Conservation (phyloP, 2,329 filamentous ascomycete species). For the Phaeosphaeria sp. region DNA sequence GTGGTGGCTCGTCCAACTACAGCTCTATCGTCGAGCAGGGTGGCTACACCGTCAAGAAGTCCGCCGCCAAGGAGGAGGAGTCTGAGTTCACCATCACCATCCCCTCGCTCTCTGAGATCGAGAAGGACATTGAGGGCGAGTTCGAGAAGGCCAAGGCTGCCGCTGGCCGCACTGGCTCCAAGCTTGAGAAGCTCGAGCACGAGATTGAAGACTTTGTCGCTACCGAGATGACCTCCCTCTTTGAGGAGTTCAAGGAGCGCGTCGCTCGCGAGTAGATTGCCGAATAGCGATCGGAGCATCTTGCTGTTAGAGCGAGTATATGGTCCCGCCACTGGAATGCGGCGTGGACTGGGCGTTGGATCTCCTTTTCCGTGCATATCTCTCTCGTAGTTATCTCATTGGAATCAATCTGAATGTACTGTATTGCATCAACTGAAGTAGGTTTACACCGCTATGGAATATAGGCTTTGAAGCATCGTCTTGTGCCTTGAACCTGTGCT, state of each 20-base stretch:
- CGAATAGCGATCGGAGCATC: too few relatives aligned
- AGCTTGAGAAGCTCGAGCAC: constrained; percentile 55
- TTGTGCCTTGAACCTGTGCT: too few relatives aligned
- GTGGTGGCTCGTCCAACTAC: constrained; percentile 93
- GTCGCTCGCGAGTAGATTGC: constrained; percentile 40
- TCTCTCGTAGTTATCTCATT: constrained; percentile 8
- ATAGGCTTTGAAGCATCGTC: background rate
- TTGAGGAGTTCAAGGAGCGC: constrained; percentile 60
- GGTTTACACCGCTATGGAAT: background rate
- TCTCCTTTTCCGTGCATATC: constrained; percentile 17
- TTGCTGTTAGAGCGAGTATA: too few relatives aligned
- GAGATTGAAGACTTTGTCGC: constrained; percentile 57
- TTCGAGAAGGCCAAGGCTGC: constrained; percentile 45
- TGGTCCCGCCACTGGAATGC: background rate
- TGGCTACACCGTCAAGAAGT: constrained; percentile 65
- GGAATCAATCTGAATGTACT: constrained; percentile 11
- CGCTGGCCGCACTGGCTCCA: constrained; percentile 50
- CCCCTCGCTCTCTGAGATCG: constrained; percentile 45
- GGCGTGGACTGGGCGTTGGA: constrained; percentile 1
- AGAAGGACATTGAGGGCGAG: constrained; percentile 46
- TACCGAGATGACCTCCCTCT: constrained; percentile 58
- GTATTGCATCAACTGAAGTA: background rate
- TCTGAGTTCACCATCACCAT: constrained; percentile 45
- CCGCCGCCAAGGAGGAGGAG: constrained; percentile 36
- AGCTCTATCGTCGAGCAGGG: constrained; percentile 78